Base-by-base conservation (phyloP, 768 basidiomycete species). In the Rhizopogon vinicolor region DNA sequence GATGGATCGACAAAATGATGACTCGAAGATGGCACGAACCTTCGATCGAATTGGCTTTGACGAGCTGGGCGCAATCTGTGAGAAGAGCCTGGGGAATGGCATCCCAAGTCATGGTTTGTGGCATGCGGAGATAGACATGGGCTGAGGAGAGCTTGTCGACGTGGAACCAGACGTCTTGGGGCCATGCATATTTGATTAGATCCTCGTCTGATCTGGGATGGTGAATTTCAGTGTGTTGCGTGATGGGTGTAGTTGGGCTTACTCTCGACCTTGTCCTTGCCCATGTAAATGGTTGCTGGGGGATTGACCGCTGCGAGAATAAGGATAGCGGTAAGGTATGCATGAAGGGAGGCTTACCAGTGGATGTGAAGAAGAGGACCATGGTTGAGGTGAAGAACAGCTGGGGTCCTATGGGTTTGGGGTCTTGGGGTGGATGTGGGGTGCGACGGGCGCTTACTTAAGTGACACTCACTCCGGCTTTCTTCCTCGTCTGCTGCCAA, bases 101-200 rank as follows among this genome's bases (percentile, higher is more conserved):
- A 6, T 98, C 94, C 92, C 94, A 98, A 31, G 76, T 69, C 78
- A 95, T 88, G n/a, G 73, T 76, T 3, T 83, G 81, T 0, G 90
- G 81, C 78, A 98, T 84, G 35, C 95, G 87, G n/a, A 98, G 76
- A 68, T 98, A 98, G 41, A 98, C 95, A 69, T 98, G 93, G 1
- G 95, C 94, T 3, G 94, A 97, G 0, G 93, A 96, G 29, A 98
- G 84, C 69, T 95, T 96, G 77, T 98, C 97, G 58, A 99, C 97
- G 70, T 98, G 97, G 61, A 98, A 97, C 92, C 91, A 92, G 52
- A 92, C 73, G 58, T 93, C 91, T 69, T 88, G 84, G 7, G 89
- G 87, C 87, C 87, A 89, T 7, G 89, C 94, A 63, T 93, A 97
- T 71, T 85, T 90, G 63, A 98, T 93, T 49, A 98, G 74, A 48